These are phyloP conservation scores for Verticillium isaacii DNA, from an alignment of 2,329 filamentous ascomycete species.

Conservation along the genomic window DNA sequence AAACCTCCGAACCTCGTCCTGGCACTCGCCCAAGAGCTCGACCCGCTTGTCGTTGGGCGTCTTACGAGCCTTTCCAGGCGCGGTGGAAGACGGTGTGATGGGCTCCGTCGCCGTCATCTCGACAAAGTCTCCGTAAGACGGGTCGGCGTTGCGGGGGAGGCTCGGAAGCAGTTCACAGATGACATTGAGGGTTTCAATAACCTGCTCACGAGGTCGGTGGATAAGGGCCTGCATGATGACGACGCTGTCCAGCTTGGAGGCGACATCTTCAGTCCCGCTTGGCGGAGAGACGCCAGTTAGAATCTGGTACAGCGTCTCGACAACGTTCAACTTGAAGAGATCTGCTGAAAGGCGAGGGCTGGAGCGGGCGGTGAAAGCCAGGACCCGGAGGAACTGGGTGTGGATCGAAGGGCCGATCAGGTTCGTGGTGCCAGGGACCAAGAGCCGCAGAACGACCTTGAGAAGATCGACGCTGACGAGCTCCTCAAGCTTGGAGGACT, in stretches of 20 bases:
- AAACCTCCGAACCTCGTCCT: slow-evolving; percentile 82
- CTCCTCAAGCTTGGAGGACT: slow-evolving; percentile 83
- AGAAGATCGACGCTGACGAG: slow-evolving; percentile 85
- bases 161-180: slow-evolving; percentile 90
- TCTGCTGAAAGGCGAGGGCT: slow-evolving; percentile 85
- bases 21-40: slow-evolving; percentile 77
- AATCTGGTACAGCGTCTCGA: slow-evolving; percentile 96
- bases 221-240: slow-evolving; percentile 98
- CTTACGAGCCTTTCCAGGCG: slow-evolving; percentile 38
- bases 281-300: slow-evolving; percentile 93
- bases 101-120: slow-evolving; percentile 36
- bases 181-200: slow-evolving; percentile 95
- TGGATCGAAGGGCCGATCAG: slow-evolving; percentile 91
- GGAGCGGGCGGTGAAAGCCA: slow-evolving; percentile 84
- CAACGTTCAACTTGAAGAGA: slow-evolving; percentile 91
- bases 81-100: slow-evolving; percentile 32
- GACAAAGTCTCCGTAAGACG: slow-evolving; percentile 35
- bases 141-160: slow-evolving; percentile 52
- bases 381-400: slow-evolving; percentile 88
- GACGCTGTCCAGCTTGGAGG: slow-evolving; percentile 87
- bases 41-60: slow-evolving; percentile 74
- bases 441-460: slow-evolving; percentile 75
- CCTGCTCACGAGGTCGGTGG: slow-evolving; percentile 89
- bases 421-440: slow-evolving; percentile 92
- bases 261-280: slow-evolving; percentile 68